Evolutionary conservation across 805 yeast genomes (phyloP), one percentile per base, ranked within the genome.

Genomic region (Candida montana): DNA sequence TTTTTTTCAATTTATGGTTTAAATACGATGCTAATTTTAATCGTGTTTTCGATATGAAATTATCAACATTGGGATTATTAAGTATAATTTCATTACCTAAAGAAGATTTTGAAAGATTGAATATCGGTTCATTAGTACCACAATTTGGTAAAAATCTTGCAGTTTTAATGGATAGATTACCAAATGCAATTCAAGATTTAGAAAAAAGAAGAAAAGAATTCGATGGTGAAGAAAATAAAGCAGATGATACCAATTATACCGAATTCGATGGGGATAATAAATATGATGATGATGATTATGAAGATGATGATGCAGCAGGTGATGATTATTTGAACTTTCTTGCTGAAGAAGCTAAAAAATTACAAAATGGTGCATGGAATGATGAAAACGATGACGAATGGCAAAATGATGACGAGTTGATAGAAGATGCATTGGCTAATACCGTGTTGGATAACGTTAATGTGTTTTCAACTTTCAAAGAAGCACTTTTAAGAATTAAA

Each of bases 41-140:
- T 18, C 68, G 95, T 45, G 95, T 87, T 2, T 85, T 74, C 54
- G 98, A 91, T 62, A 69, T 87, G 59, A 90, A 89, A 61, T 62
- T 91, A 33, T 77, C 86, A 1, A 66, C 77, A 3, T 62, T 91
- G 49, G 95, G 93, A 0, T 57, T 83, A 18, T 61, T 90, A 44
- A 68, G 77, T 10, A 44, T 86, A 12, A 47, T 57, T 8, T 50
- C 54, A 17, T 31, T 64, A 16, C 43, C 63, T 5, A 35, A 53
- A 3, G 57, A 59, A 2, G 64, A 63, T 11, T 37, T 61, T 19
- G 51, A 54, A 1, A 49, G 59, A 10, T 53, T 68, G 27, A 64
- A 69, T 13, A 45, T 76, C 16, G 58, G 55, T 11, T 44, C 59
- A 3, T 48, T 70, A 15, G 55, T 72, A n/a, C 68, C 76, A 8